Conservation (phyloP, 805 yeast genomes). For the Candida alai region DNA sequence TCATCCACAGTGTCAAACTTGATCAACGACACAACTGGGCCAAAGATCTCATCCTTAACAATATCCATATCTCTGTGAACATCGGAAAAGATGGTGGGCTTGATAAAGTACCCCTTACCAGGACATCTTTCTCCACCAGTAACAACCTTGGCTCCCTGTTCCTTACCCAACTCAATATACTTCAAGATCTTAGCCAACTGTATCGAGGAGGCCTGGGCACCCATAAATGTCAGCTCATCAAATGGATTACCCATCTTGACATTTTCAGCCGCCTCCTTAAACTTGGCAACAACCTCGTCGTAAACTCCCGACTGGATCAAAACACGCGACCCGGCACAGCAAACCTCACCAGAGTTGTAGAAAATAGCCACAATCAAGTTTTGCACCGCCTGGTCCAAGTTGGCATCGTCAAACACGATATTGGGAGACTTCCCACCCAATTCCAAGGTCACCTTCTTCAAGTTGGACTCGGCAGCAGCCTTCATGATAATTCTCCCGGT, state of each 20-base stretch:
- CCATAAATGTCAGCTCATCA: constrained; percentile 73
- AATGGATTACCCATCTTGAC: constrained; percentile 82
- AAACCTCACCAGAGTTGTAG: constrained; percentile 93
- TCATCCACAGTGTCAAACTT: constrained; percentile 83
- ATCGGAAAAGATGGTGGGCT: constrained; percentile 84
- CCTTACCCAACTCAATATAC: constrained; percentile 72
- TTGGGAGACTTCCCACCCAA: constrained; percentile 97
- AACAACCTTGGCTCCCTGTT: constrained; percentile 79
- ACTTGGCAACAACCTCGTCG: constrained; percentile 66
- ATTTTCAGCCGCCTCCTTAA: constrained; percentile 53
- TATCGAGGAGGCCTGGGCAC: constrained; percentile 82
- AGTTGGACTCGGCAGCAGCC: constrained; percentile 70
- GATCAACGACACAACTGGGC: constrained; percentile 84
- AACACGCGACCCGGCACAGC: constrained; percentile 92
- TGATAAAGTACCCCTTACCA: constrained; percentile 63
- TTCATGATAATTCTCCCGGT: constrained; percentile 82
- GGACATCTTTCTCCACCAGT: constrained; percentile 81
- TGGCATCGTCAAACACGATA: constrained; percentile 82
- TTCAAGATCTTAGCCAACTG: constrained; percentile 77
- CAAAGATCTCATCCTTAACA: constrained; percentile 88
- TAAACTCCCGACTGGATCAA: constrained; percentile 83
- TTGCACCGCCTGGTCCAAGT: constrained; percentile 70
- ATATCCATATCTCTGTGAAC: constrained; percentile 71
- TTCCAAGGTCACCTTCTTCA: constrained; percentile 90
- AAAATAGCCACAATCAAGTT: constrained; percentile 79